Evolutionary conservation across 495 filamentous ascomycete species (phyloP), one percentile per base, ranked within the genome.

Genomic region (Neurospora discreta): DNA sequence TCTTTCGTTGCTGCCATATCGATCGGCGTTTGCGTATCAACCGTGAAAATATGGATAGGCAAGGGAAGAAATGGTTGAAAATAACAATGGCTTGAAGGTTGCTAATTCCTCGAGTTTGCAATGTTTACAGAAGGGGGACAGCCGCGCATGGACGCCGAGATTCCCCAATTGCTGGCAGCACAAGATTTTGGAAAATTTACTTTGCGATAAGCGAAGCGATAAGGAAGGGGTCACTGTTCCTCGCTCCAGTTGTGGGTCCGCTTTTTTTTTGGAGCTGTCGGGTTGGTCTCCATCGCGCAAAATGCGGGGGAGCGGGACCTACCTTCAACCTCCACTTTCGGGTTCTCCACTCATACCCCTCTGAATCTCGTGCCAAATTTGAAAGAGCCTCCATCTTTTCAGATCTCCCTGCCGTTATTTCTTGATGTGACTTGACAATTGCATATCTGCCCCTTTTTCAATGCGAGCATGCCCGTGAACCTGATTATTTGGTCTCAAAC

Each of bases 181-280:
- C n/a, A 67, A 65, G 52, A 23, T 23, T 36, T 69, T 73, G 20
- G 65, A 75, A 77, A 77, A 74, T 75, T 77, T 77, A 71, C 75
- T 52, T 65, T 46, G 46, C 65, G 75, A 76, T 76, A 76, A 76
- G 75, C 70, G 0, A 1, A 26, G 11, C 52, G 75, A 76, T 76
- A 76, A 76, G 69, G 42, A 33, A 26, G 18, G 7, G 40, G 43
- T 43, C 52, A 68, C 33, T 36, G 33, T 36, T 36, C 3, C 33
- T 36, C 33, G 33, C 33, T 36, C 33, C 33, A 36, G 33, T 36
- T 36, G 33, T 5, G 33, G 33, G 33, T 5, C 52, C 52, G 52
- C 52, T 33, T 60, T 60, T 60, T 15, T 33, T 60, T 26, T 6
- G 36, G 36, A 38, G 18, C 42, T 69, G 33, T 36, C 33, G 4